Evolutionary conservation across 2,329 filamentous ascomycete species (phyloP), one percentile per base, ranked within the genome.

Genomic region (Phaeosphaeria sp.): DNA sequence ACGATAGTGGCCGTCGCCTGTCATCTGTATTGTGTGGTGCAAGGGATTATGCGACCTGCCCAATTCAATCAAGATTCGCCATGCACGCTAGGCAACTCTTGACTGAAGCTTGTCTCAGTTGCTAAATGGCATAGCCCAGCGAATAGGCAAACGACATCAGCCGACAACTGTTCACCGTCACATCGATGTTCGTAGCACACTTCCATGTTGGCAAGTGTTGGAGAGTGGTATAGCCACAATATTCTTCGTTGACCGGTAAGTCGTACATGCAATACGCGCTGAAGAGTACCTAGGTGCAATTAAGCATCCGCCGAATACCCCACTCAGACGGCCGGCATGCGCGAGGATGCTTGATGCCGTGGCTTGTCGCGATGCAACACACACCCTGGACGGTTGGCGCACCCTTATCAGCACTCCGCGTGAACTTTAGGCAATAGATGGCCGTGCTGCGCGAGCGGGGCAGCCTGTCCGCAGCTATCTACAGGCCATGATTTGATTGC

Each of bases 361-460:
- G 53, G 55, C 49, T 49, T 51, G 57, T 52, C 53, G 54, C 50
- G 42, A 51, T 47, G 30, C 30, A 36, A 36, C 49, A 50, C 27
- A 58, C 51, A 56, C 58, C 59, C 57, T 40, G 48, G 54, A 39
- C 49, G 43, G 55, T 59, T 53, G 56, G 55, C 53, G 42, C 62
- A 55, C 55, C 60, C 65, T 69, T 73, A 72, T 72, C 70, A 65
- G 51, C 42, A 57, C 61, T 48, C 58, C 36, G 56, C 49, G 47
- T 44, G 53, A 48, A 52, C 50, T 66, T 61, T 60, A 66, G 62
- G 63, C 30, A 56, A 63, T 59, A 59, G 56, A 25, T 49, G 43
- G 55, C 49, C 55, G 57, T 60, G 57, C 46, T 52, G 61, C 55
- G 52, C 59, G 60, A 60, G 55, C 49, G 30, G 54, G 55, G 52